Percentiles rank a stretch among this genome's conserved stretches.
These are phyloP conservation scores for Cercospora sp. DNA, from an alignment of 2,329 filamentous ascomycete genomes.

Conservation along the genomic window DNA sequence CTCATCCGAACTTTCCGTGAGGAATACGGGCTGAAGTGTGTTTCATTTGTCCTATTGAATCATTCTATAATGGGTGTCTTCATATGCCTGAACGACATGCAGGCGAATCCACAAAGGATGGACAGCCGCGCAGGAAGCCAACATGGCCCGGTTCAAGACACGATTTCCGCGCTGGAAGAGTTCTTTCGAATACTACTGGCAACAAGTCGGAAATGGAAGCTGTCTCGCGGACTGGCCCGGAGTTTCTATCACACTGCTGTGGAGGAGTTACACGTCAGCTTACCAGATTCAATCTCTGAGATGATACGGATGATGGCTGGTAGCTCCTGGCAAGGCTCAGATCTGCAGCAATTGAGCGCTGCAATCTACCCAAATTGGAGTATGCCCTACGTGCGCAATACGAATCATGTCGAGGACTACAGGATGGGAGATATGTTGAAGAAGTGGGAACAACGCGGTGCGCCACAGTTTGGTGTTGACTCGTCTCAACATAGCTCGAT, in stretches of 20 bases:
- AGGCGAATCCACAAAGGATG: neutral
- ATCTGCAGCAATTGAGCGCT: neutral
- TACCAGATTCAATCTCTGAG: neutral
- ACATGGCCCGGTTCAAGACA: conserved; percentile 1
- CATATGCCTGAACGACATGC: conserved; percentile 10
- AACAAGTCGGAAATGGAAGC: conserved; percentile 11
- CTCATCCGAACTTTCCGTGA: conserved; percentile 10
- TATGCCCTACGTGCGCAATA: neutral
- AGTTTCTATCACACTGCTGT: conserved; percentile 8
- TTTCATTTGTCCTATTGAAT: conserved; percentile 11
- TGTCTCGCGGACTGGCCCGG: conserved; percentile 2
- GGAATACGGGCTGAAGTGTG: conserved; percentile 9
- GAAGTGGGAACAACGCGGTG: neutral
- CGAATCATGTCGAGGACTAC: conserved; percentile 5
- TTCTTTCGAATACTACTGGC: conserved; percentile 10
- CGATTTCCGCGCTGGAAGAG: conserved; percentile 10
- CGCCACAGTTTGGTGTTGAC: neutral
- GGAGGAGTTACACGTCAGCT: neutral
- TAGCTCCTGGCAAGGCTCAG: conserved; percentile 7
- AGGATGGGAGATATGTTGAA: conserved; percentile 9
- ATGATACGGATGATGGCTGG: conserved; percentile 9
- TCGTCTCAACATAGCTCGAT: neutral
- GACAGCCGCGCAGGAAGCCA: neutral
- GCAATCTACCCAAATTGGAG: conserved; percentile 13
- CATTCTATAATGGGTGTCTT: conserved; percentile 14